Evolutionary conservation across 2,329 filamentous ascomycete genomes (phyloP).

Genomic region (Aureobasidium namibiae): DNA sequence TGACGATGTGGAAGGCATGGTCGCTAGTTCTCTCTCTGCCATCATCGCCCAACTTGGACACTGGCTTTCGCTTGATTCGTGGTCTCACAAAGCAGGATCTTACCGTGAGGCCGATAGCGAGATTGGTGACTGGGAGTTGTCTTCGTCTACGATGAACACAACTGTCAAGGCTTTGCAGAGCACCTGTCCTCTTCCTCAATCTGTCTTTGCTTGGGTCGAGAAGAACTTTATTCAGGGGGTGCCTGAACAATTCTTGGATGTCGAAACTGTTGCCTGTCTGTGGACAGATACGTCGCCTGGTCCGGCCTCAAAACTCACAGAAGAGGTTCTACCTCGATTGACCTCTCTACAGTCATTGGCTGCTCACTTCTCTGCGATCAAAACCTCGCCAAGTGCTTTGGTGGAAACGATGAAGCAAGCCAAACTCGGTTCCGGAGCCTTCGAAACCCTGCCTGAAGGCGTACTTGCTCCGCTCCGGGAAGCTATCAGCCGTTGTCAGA

Average conservation of each 20-base stretch:
- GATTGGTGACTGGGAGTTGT: conserved; percentile 30
- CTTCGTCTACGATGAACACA: conserved; percentile 24
- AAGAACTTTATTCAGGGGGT: conserved; percentile 16
- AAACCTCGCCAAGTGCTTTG: conserved; percentile 14
- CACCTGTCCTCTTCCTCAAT: not conserved
- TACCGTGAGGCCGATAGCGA: conserved; percentile 56
- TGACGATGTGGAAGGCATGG: not conserved
- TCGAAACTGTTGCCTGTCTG: conserved; percentile 19
- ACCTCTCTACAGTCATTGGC: not conserved
- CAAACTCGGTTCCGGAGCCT: conserved; percentile 56
- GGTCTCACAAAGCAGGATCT: conserved; percentile 44
- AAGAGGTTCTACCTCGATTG: not conserved
- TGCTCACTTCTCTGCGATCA: not conserved
- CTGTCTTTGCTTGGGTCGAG: conserved; percentile 24
- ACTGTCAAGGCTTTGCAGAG: not conserved
- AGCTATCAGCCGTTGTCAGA: conserved; percentile 74
- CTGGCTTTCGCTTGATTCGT: conserved; percentile 70
- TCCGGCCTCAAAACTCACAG: not conserved
- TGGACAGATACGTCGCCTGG: conserved; percentile 8
- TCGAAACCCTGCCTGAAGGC: conserved; percentile 80
- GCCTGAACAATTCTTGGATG: conserved; percentile 18
- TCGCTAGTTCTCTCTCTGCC: conserved; percentile 46
- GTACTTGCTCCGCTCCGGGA: conserved; percentile 75
- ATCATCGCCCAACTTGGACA: conserved; percentile 70
- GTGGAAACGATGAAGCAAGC: conserved; percentile 59